These are phyloP conservation scores for Apiospora pterosperma DNA, from an alignment of 2,329 filamentous ascomycete genomes.

Conservation along the genomic window DNA sequence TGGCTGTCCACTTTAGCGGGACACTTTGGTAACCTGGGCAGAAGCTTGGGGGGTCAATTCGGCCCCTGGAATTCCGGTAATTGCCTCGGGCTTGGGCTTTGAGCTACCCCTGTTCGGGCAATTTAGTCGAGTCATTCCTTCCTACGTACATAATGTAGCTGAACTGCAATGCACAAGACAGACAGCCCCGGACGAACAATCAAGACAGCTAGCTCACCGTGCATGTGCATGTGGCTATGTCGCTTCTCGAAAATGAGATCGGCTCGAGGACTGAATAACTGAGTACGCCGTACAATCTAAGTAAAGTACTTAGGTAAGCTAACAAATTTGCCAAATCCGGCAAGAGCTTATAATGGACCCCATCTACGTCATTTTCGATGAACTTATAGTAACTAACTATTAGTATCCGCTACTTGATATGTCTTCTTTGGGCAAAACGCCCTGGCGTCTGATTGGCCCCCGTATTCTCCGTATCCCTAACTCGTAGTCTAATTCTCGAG, in stretches of 20 bases:
- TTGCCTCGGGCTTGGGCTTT: neutral
- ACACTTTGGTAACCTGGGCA: neutral
- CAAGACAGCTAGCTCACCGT: too few relatives aligned
- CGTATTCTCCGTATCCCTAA: neutral
- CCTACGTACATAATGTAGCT: neutral
- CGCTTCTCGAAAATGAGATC: too few relatives aligned
- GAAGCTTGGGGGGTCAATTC: neutral
- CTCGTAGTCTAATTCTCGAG: neutral
- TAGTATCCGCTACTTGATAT: neutral
- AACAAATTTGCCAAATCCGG: neutral
- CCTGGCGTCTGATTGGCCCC: neutral
- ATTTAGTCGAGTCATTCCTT: neutral
- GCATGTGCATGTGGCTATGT: neutral
- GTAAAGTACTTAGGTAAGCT: neutral
- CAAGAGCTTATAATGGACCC: neutral
- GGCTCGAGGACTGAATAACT: neutral
- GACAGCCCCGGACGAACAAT: neutral
- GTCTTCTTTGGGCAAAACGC: neutral
- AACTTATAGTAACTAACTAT: neutral
- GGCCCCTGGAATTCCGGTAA: neutral
- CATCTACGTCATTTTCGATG: neutral
- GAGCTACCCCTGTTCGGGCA: neutral
- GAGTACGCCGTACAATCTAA: neutral
- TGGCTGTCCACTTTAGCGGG: neutral
- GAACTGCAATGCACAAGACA: neutral